Percentiles rank a stretch among this genome's conserved stretches.
phyloP scores from a whole-genome alignment of 352 stramenopile species.

The Peronospora destructor region DNA sequence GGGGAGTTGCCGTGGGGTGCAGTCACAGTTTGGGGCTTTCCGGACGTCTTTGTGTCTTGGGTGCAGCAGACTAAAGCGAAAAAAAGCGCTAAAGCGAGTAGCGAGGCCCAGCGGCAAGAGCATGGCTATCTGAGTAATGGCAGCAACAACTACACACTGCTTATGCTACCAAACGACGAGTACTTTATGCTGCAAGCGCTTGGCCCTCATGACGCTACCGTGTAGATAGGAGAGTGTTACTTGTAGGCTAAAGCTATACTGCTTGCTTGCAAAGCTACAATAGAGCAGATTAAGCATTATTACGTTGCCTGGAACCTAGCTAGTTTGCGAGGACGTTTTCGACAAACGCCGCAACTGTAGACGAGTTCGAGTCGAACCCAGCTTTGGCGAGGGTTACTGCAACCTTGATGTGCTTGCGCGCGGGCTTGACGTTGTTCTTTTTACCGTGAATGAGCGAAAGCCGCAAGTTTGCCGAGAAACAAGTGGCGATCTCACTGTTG shows the following conservation, averaged over 20 bases:
- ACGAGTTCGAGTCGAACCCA: constrained; percentile 21
- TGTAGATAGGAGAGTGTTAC: constrained; percentile 19
- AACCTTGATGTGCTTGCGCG: constrained; percentile 61
- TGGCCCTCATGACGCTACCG: constrained; percentile 57
- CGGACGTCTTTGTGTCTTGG: constrained; percentile 66
- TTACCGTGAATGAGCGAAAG: constrained; percentile 54
- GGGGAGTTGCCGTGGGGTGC: constrained; percentile 57
- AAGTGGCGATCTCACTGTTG: constrained; percentile 21
- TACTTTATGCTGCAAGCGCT: constrained; percentile 70
- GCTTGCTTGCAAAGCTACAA: constrained; percentile 6
- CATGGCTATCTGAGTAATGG: constrained; percentile 73
- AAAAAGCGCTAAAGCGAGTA: constrained; percentile 20
- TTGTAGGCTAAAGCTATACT: background rate
- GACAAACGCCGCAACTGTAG: constrained; percentile 52
- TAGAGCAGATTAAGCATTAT: constrained; percentile 6
- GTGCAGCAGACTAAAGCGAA: constrained; percentile 31
- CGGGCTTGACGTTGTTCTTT: constrained; percentile 54
- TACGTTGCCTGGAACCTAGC: background rate
- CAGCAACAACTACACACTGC: constrained; percentile 69
- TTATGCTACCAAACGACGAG: constrained; percentile 61
- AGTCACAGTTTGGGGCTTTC: constrained; percentile 73
- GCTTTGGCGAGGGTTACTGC: constrained; percentile 27
- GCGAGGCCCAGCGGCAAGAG: constrained; percentile 32
- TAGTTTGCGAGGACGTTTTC: constrained; percentile 53
- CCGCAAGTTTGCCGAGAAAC: constrained; percentile 56